Percentiles rank a stretch among this genome's conserved stretches.
Conservation (phyloP, 345 rosid genomes). For the Camelina neglecta region DNA sequence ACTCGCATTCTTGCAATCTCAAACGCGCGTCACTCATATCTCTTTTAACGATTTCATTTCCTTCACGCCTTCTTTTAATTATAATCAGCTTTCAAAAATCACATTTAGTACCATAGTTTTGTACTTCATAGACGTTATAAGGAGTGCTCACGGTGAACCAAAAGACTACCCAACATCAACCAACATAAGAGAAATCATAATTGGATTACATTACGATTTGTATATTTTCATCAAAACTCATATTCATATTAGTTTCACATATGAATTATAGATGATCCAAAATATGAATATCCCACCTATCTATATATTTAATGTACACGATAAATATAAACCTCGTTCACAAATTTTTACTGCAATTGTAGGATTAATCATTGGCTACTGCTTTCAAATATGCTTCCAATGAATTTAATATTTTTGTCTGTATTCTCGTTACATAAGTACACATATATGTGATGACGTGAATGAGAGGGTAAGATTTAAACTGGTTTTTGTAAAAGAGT, state of each 20-base stretch:
- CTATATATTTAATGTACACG: background rate
- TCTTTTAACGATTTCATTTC: slow-evolving; percentile 23
- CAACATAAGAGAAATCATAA: slow-evolving; percentile 15
- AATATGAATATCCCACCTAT: background rate
- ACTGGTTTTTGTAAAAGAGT: slow-evolving; percentile 13
- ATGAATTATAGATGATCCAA: slow-evolving; percentile 16
- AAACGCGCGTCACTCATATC: slow-evolving; percentile 15
- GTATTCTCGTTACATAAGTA: background rate
- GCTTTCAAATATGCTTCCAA: slow-evolving; percentile 1
- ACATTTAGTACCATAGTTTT: slow-evolving; percentile 10
- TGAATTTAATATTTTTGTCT: background rate
- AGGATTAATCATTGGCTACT: slow-evolving; percentile 13
- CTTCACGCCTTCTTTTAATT: slow-evolving; percentile 32
- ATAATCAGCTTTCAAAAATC: slow-evolving; percentile 20
- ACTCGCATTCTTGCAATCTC: slow-evolving; percentile 29
- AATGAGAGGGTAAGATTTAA: background rate
- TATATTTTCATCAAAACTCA: background rate
- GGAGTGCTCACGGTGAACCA: slow-evolving; percentile 23
- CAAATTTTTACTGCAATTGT: background rate
- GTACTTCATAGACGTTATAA: slow-evolving; percentile 12
- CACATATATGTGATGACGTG: background rate
- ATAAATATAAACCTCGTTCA: background rate
- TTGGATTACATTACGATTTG: slow-evolving; percentile 2
- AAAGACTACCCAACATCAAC: slow-evolving; percentile 38
- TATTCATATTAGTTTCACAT: background rate